Percentiles rank a stretch among this genome's conserved stretches.
These are phyloP conservation scores for Arthrobotrys sphaeroides DNA, from an alignment of 2,329 filamentous ascomycete species.

Conservation along the genomic window DNA sequence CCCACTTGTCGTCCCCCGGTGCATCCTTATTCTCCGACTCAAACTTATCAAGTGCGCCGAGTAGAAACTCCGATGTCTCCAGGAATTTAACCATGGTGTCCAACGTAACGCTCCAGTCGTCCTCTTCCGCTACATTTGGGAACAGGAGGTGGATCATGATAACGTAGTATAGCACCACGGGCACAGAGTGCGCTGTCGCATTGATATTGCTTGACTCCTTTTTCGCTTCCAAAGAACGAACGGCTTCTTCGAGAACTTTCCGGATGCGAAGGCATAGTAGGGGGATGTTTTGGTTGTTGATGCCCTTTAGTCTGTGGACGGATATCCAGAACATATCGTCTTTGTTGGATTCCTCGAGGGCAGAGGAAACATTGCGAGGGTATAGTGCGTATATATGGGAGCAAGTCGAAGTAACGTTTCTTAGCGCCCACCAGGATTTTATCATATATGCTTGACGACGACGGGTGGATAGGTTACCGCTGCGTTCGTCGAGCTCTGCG, in stretches of 20 bases:
- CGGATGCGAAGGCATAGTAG: constrained; percentile 45
- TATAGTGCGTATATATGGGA: constrained; percentile 53
- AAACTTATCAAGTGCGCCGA: constrained; percentile 24
- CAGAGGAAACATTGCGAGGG: constrained; percentile 27
- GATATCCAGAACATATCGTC: constrained; percentile 48
- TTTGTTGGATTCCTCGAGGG: constrained; percentile 33
- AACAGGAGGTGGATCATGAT: constrained; percentile 54
- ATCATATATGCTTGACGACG: constrained; percentile 49
- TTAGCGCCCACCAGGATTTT: constrained; percentile 48
- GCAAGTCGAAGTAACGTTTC: constrained; percentile 52
- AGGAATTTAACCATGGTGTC: constrained; percentile 52
- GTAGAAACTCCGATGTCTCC: constrained; percentile 25
- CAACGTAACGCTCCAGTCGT: constrained; percentile 40
- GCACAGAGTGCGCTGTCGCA: constrained; percentile 14
- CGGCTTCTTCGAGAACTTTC: constrained; percentile 48
- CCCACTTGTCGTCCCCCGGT: constrained; percentile 31
- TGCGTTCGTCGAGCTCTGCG: constrained; percentile 45
- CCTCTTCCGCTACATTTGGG: constrained; percentile 41
- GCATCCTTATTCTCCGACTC: constrained; percentile 31
- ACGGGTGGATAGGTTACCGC: constrained; percentile 42
- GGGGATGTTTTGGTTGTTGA: constrained; percentile 50
- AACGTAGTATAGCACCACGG: constrained; percentile 49
- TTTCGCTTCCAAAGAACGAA: constrained; percentile 35
- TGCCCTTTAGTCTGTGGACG: constrained; percentile 44
- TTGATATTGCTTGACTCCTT: constrained; percentile 2